phyloP scores from a whole-genome alignment of 768 basidiomycete species.

The Leucogyrophana mollusca region DNA sequence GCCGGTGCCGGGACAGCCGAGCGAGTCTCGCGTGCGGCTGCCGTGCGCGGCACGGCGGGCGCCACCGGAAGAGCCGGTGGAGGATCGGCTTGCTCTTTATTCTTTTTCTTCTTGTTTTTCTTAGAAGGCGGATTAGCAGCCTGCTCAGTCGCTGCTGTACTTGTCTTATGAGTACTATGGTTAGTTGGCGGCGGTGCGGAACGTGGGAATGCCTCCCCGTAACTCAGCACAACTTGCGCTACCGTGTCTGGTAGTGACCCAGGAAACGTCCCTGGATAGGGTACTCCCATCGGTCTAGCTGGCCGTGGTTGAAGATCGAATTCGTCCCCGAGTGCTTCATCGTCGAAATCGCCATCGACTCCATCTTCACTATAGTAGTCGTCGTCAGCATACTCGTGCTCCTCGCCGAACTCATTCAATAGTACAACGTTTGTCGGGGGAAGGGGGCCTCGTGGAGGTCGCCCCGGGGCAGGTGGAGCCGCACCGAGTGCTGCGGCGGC shows the following conservation, averaged over 20 bases:
- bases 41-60: slow-evolving; percentile 25
- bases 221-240: slow-evolving; percentile 41
- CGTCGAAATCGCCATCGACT: slow-evolving; percentile 41
- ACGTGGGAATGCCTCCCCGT: slow-evolving; percentile 30
- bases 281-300: slow-evolving; percentile 16
- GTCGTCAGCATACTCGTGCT: slow-evolving; percentile 38
- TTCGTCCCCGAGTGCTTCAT: slow-evolving; percentile 32
- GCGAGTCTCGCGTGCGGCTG: slow-evolving; percentile 16
- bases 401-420: slow-evolving; percentile 36
- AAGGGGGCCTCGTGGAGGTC: slow-evolving; percentile 30
- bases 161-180: slow-evolving; percentile 27
- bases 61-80: slow-evolving; percentile 24
- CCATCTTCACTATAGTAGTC: slow-evolving; percentile 50
- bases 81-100: slow-evolving; percentile 26
- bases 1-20: slow-evolving; percentile 31
- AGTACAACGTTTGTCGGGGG: slow-evolving; percentile 37
- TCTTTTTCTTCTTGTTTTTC: slow-evolving; percentile 46
- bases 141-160: slow-evolving; percentile 16
- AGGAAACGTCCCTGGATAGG: slow-evolving; percentile 11
- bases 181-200: slow-evolving; percentile 10
- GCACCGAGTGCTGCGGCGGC: slow-evolving; percentile 34
- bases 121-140: slow-evolving; percentile 17
- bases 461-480: slow-evolving; percentile 27
- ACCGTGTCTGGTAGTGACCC: slow-evolving; percentile 22
- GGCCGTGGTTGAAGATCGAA: slow-evolving; percentile 26